Base-by-base conservation (phyloP, 2,329 filamentous ascomycete species). In the Aspergillus pseudotamarii region DNA sequence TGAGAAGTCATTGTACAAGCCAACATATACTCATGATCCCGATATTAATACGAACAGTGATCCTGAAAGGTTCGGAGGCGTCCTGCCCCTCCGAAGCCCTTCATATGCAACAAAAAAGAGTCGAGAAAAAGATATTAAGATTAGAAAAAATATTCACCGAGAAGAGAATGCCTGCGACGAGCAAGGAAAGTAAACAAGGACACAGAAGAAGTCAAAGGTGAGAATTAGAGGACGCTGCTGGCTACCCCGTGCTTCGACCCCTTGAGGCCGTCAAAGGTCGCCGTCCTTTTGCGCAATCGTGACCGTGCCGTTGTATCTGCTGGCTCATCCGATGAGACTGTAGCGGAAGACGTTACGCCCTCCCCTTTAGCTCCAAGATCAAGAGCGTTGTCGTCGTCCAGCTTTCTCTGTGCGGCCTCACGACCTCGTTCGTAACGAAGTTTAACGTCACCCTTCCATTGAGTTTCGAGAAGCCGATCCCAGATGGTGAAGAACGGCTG, bases 401-500 rank as follows among this genome's bases (percentile, higher is more conserved):
- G 67, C 68, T 86, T 84, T 68, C 83, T 84, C 72, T 89, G 85
- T 3, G 86, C 87, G 2, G 82, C 80, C 23, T 83, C 78, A 34
- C 84, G 82, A 34, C 83, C 81, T 54, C 85, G 81, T 74, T 88
- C 85, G 66, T 89, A 89, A 58, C 86, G 82, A 41, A 83, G 81
- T 67, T 79, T 82, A 41, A 85, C 86, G 72, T 87, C 88, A 57
- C 92, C 92, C 64, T 86, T 88, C 89, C 93, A 97, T 78, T 88
- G 91, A 28, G 95, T 99, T 58, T 89, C 89, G 26, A 97, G 83
- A 32, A 93, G 74, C 54, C 86, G 84, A 76, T 99, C 95, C 93
- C 95, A 98, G 80, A 97, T 93, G 55, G 91, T 97, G 81, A 98
- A 97, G 69, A 81, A 82, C n/a, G 80, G 79, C 60, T 83, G 80